Conservation (phyloP, 2,329 filamentous ascomycete species). For the Mollisia scopiformis region DNA sequence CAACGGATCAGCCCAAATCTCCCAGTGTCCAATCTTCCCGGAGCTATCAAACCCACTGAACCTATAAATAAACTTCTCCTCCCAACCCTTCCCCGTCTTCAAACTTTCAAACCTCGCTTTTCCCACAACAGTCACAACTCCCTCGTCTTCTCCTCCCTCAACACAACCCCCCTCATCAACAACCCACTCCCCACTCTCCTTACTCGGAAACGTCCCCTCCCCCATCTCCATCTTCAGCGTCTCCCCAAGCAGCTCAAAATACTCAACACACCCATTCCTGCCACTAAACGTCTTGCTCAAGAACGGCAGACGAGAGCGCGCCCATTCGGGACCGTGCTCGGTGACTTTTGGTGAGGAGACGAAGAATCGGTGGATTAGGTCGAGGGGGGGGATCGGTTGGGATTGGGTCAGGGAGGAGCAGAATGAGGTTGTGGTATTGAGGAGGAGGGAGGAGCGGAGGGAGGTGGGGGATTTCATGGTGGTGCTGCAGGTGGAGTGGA, state of each 20-base stretch:
- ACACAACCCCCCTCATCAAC: slow-evolving; percentile 36
- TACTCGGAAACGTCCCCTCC: slow-evolving; percentile 3
- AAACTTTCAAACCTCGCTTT: slow-evolving; percentile 39
- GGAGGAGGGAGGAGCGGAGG: no score
- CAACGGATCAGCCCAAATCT: slow-evolving; percentile 47
- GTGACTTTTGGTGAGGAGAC: slow-evolving; percentile 34
- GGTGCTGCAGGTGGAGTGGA: no score
- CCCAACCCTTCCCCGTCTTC: slow-evolving; percentile 44
- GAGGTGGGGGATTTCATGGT: no score
- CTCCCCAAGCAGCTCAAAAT: slow-evolving; percentile 40
- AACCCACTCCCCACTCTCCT: slow-evolving; percentile 13
- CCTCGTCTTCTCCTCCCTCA: slow-evolving; percentile 21
- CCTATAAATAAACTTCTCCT: slow-evolving; percentile 44
- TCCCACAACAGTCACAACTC: slow-evolving; percentile 41
- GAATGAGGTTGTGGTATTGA: slow-evolving; percentile 3
- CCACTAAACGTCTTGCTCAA: slow-evolving; percentile 41
- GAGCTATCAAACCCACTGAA: slow-evolving; percentile 43
- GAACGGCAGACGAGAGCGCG: slow-evolving; percentile 41
- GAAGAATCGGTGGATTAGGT: slow-evolving; percentile 11
- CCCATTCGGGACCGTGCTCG: slow-evolving; percentile 45
- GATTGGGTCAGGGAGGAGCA: slow-evolving; percentile 5
- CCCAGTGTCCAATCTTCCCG: slow-evolving; percentile 44
- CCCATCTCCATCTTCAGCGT: slow-evolving; percentile 26
- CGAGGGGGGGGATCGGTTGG: neutral
- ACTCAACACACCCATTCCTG: slow-evolving; percentile 39